Conservation (phyloP, 495 filamentous ascomycete species). For the Xylaria sp. region DNA sequence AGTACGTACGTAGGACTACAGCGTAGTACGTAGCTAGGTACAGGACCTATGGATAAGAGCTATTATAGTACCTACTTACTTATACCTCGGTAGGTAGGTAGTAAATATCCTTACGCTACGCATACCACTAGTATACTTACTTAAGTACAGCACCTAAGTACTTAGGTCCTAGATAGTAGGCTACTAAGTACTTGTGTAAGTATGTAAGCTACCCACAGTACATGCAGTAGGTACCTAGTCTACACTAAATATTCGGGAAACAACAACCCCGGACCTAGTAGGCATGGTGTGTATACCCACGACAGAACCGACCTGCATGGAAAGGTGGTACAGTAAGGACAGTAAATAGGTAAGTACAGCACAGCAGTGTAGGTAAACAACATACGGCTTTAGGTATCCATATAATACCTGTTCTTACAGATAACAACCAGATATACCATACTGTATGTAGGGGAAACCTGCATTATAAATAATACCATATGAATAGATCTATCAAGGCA, state of each 20-base stretch:
- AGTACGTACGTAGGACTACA: too few species aligned
- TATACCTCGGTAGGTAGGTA: background rate
- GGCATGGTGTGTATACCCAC: background rate
- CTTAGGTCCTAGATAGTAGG: too few species aligned
- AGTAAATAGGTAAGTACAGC: background rate
- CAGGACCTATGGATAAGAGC: too few species aligned
- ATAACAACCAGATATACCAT: background rate
- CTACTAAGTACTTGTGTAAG: background rate
- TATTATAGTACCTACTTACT: too few species aligned
- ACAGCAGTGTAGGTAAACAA: background rate
- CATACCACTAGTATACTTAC: too few species aligned
- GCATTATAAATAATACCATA: background rate
- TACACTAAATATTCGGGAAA: background rate
- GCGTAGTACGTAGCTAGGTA: too few species aligned
- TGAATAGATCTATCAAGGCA: background rate
- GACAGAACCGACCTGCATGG: too few species aligned
- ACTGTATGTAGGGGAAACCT: background rate
- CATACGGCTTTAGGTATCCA: background rate
- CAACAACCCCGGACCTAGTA: constrained; percentile 14
- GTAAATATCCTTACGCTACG: too few species aligned
- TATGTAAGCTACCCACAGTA: too few species aligned
- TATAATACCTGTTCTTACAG: too few species aligned
- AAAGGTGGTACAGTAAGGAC: background rate
- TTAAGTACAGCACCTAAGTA: too few species aligned
- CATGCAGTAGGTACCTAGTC: background rate